Percentiles rank a stretch among this genome's conserved stretches.
Conservation (phyloP, 768 basidiomycete genomes). For the Russula sp. region DNA sequence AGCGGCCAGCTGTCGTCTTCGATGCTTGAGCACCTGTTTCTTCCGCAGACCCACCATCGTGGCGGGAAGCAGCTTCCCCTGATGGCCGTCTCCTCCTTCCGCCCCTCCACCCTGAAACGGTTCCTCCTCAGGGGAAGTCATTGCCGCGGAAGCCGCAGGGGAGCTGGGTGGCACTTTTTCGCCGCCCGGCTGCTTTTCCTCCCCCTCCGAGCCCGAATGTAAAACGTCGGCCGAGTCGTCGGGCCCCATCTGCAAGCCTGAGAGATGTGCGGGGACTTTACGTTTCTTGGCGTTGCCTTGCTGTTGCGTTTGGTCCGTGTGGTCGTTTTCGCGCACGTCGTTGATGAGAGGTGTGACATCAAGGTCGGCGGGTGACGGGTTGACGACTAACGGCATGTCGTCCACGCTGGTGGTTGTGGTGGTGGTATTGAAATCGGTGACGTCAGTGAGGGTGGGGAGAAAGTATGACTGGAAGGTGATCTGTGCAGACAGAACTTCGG, state of each 20-base stretch:
- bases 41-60: conserved; percentile 69
- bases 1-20: conserved; percentile 68
- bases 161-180: conserved; percentile 34
- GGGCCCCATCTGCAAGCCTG: conserved; percentile 43
- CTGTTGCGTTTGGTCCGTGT: conserved; percentile 66
- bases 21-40: conserved; percentile 66
- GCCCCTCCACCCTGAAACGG: not conserved
- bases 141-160: not conserved
- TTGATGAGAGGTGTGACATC: conserved; percentile 22
- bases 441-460: conserved; percentile 49
- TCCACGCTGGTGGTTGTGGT: conserved; percentile 30
- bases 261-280: conserved; percentile 70
- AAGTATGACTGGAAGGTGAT: conserved; percentile 65
- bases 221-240: conserved; percentile 45
- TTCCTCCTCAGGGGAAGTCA: conserved; percentile 4
- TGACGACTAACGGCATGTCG: conserved; percentile 25
- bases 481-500: conserved; percentile 55
- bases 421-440: conserved; percentile 40
- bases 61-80: conserved; percentile 53
- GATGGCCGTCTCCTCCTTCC: conserved; percentile 28
- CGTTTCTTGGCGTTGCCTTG: conserved; percentile 86
- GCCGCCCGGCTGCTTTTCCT: not conserved
- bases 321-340: conserved; percentile 45
- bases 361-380: conserved; percentile 33
- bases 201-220: conserved; percentile 44